Evolutionary conservation across 2,329 filamentous ascomycete genomes (phyloP).

Genomic region (Sporothrix dimorphospora): DNA sequence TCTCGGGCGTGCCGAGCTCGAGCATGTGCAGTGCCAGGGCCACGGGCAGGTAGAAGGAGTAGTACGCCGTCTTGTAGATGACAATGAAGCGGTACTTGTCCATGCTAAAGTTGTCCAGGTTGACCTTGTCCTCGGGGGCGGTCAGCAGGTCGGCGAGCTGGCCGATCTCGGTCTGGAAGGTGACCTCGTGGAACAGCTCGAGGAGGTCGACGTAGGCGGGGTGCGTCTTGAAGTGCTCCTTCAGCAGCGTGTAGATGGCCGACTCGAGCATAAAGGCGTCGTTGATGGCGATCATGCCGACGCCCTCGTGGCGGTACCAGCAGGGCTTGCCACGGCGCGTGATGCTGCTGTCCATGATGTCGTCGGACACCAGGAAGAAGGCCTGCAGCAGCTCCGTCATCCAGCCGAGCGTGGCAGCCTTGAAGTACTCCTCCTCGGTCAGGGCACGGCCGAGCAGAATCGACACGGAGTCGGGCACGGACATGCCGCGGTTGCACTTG

Average conservation of each 20-base stretch:
- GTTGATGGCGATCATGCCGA: constrained; percentile 98
- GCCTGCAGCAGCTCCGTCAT: constrained; percentile 97
- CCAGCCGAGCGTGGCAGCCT: constrained; percentile 88
- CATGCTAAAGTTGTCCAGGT: constrained; percentile 93
- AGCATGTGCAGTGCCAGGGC: constrained; percentile 86
- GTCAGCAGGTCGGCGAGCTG: constrained; percentile 95
- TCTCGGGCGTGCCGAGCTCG: constrained; percentile 80
- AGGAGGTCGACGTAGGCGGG: constrained; percentile 86
- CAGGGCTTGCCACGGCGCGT: constrained; percentile 93
- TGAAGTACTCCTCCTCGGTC: constrained; percentile 81
- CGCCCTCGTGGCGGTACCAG: constrained; percentile 89
- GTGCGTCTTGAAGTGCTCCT: constrained; percentile 90
- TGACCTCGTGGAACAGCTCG: constrained; percentile 94
- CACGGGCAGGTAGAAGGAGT: constrained; percentile 98
- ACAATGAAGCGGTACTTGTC: constrained; percentile 98
- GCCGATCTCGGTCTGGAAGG: constrained; percentile 92
- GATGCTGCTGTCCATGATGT: constrained; percentile 97
- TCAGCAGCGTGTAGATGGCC: constrained; percentile 86
- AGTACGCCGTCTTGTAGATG: constrained; percentile 99
- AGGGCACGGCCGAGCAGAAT: constrained; percentile 74
- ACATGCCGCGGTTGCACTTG: constrained; percentile 99
- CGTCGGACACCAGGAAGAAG: constrained; percentile 97
- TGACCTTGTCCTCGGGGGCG: constrained; percentile 88
- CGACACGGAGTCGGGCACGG: constrained; percentile 87
- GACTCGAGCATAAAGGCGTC: constrained; percentile 95